These are phyloP conservation scores for Neopestalotiopsis rosae DNA, from an alignment of 2,329 filamentous ascomycete genomes.

Conservation along the genomic window DNA sequence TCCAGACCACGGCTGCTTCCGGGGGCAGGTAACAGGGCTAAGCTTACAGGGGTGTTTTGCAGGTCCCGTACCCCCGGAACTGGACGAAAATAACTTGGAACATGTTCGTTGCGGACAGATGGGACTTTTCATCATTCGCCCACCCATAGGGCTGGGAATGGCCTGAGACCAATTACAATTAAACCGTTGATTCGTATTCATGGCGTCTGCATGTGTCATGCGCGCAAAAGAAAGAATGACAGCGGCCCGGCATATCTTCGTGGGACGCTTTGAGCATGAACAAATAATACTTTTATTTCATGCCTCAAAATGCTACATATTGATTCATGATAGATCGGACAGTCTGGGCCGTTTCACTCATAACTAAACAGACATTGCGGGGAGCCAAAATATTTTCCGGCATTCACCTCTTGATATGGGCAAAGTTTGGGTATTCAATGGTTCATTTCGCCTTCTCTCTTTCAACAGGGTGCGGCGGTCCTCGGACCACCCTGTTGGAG, in stretches of 20 bases:
- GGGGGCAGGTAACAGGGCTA: not conserved
- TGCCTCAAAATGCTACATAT: too few relatives aligned
- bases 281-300: not conserved
- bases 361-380: not conserved
- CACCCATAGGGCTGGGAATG: not conserved
- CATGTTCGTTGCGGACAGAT: not conserved
- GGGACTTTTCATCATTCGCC: not conserved
- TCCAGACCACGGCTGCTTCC: constrained; percentile 8
- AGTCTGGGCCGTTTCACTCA: not conserved
- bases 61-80: not conserved
- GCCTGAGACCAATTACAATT: not conserved
- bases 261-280: not conserved
- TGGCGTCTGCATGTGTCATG: not conserved
- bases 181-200: not conserved
- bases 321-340: too few relatives aligned
- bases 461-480: not conserved
- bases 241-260: not conserved
- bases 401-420: not conserved
- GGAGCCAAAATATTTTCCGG: not conserved
- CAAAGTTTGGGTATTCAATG: not conserved
- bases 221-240: not conserved
- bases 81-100: constrained; percentile 13
- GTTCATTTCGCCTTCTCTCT: not conserved
- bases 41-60: not conserved
- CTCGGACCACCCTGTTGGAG: not conserved